These are phyloP conservation scores for Colletotrichum sp. DNA, from an alignment of 2,329 filamentous ascomycete genomes.

Conservation along the genomic window DNA sequence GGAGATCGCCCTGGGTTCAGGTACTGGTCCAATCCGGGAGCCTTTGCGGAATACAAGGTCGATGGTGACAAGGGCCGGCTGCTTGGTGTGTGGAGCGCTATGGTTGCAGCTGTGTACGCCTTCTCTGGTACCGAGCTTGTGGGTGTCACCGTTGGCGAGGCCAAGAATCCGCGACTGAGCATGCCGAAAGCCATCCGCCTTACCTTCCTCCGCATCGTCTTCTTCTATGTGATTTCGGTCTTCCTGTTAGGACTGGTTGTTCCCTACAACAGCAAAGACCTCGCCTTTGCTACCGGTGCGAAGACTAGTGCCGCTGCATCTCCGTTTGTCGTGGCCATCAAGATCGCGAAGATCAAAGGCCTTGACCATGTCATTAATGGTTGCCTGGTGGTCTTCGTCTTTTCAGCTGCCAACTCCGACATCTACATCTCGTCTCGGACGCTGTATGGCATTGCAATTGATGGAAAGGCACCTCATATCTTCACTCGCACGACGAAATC, in stretches of 20 bases:
- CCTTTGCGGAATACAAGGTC: conserved; percentile 40
- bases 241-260: conserved; percentile 71
- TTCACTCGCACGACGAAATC: conserved; percentile 36
- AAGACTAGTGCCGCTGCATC: conserved; percentile 33
- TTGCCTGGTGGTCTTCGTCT: conserved; percentile 10
- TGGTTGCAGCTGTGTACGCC: conserved; percentile 43
- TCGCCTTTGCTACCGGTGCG: conserved; percentile 46
- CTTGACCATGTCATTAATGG: conserved; percentile 13
- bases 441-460: conserved; percentile 42
- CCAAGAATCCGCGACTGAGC: conserved; percentile 69
- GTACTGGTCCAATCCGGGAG: conserved; percentile 48
- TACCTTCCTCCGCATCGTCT: conserved; percentile 71
- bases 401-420: neutral
- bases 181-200: conserved; percentile 72
- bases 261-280: conserved; percentile 56
- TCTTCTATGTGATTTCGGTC: conserved; percentile 72
- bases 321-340: conserved; percentile 7
- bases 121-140: conserved; percentile 66
- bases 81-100: conserved; percentile 42
- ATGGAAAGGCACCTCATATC: conserved; percentile 41
- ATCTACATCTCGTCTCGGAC: conserved; percentile 45
- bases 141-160: conserved; percentile 72
- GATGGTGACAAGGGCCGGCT: conserved; percentile 39
- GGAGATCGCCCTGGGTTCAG: conserved; percentile 43
- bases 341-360: conserved; percentile 4